Base-by-base conservation (phyloP, 495 filamentous ascomycete genomes). In the Umbilicaria muhlenbergii region DNA sequence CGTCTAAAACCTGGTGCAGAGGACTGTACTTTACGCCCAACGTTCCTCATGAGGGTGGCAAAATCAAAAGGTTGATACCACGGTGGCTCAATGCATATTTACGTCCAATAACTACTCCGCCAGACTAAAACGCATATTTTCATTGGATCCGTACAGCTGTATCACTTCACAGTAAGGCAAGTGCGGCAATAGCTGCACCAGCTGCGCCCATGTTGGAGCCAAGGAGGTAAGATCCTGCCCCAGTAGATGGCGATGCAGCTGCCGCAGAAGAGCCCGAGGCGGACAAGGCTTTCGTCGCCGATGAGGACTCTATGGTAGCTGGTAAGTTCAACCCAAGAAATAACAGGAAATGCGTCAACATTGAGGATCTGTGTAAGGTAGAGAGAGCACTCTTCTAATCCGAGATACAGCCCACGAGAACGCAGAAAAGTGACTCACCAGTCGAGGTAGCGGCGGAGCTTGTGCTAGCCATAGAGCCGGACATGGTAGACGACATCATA, bases 381-480 rank as follows among this genome's bases (percentile, higher is more conserved):
- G 13, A 18, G 16, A 31, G 13, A 33, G 18, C 13, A 14, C 18
- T 19, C 15, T 17, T 32, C 34, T 44, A 13, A 18, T 44, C 42
- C 17, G 15, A 18, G 33, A 28, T 15, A 32, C 13, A 3, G n/a
- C 11, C 8, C 8, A 21, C 2, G 19, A 21, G 6, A 28, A 3
- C 5, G 24, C 24, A 8, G 24, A 28, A 28, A 28, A 28, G 24
- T 28, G 4, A 24, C 48, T 18, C 28, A 50, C 48, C 43, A 32
- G 54, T 46, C 19, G 35, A 45, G 34, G 37, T 42, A 38, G 53
- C 36, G 35, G 41, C 38, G 18, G 50, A 42, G 15, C 40, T 43
- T 18, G 28, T 32, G 6, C 51, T 44, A 21, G 31, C 48, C 58
- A 8, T 63, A 64, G 16, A 69, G 56, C 43, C 47, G 60, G 15